Evolutionary conservation across 352 stramenopile species (phyloP).

Genomic region (Globisporangium takayamanum): DNA sequence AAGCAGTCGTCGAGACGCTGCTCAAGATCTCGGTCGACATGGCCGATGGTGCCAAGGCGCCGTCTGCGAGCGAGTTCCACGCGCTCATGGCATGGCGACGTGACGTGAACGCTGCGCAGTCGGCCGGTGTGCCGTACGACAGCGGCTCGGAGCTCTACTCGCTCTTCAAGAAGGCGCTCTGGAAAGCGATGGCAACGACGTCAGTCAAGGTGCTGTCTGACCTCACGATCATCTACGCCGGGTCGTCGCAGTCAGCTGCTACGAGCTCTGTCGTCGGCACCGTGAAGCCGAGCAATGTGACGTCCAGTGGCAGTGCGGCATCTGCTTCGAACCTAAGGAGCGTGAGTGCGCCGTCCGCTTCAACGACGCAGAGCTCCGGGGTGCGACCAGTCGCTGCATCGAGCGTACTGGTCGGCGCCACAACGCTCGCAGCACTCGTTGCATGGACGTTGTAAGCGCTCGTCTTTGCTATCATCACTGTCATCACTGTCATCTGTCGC

Average conservation of each 20-base stretch:
- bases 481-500: not conserved
- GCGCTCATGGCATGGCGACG: constrained; percentile 52
- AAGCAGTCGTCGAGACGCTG: constrained; percentile 52
- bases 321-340: not conserved
- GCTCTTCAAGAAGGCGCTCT: constrained; percentile 40
- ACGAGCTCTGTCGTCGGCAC: constrained; percentile 24
- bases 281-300: constrained; percentile 17
- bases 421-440: not conserved
- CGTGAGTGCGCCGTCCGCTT: not conserved
- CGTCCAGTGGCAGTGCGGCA: not conserved
- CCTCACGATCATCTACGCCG: constrained; percentile 27
- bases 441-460: not conserved
- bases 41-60: constrained; percentile 15
- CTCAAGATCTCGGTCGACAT: constrained; percentile 55
- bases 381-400: not conserved
- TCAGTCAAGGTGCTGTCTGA: constrained; percentile 38
- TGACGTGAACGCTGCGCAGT: constrained; percentile 41
- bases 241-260: constrained; percentile 12
- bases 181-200: constrained; percentile 23
- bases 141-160: constrained; percentile 37
- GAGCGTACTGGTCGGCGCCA: not conserved
- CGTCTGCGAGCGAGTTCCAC: constrained; percentile 32
- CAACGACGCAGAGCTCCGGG: not conserved
- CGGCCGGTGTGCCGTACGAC: constrained; percentile 39
- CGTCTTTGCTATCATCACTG: not conserved